phyloP scores from a whole-genome alignment of 768 basidiomycete species.

The Macrolepiota dolichaula region DNA sequence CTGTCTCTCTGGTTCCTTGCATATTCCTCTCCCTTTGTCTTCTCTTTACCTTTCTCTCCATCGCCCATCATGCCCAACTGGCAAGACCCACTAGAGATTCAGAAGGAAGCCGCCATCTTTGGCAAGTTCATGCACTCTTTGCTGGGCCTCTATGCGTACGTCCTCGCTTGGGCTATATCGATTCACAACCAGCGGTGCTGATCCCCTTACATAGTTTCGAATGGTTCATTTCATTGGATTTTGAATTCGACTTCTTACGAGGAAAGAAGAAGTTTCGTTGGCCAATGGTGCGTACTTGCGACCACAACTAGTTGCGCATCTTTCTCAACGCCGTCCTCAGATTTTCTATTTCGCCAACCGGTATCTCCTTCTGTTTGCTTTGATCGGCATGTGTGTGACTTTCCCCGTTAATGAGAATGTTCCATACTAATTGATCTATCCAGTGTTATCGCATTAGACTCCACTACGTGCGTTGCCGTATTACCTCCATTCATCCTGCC shows the following conservation, averaged over 20 bases:
- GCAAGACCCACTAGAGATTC: conserved; percentile 45
- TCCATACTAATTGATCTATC: not conserved
- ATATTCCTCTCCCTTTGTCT: not conserved
- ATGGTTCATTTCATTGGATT: conserved; percentile 56
- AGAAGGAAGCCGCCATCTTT: conserved; percentile 42
- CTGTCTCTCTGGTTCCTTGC: conserved; percentile 10
- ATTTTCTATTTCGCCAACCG: conserved; percentile 67
- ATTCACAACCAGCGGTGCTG: not conserved
- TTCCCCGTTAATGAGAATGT: not conserved
- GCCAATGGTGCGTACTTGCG: conserved; percentile 51
- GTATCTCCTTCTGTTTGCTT: conserved; percentile 59
- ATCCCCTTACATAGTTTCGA: conserved; percentile 47
- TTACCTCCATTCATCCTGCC: not conserved
- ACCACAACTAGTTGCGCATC: not conserved
- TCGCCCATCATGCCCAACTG: conserved; percentile 46
- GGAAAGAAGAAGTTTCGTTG: conserved; percentile 58
- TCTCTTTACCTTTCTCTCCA: not conserved
- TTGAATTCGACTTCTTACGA: conserved; percentile 60
- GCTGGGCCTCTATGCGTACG: conserved; percentile 54
- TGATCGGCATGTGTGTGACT: conserved; percentile 62
- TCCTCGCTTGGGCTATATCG: conserved; percentile 8
- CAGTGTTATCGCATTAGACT: conserved; percentile 52
- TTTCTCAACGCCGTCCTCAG: conserved; percentile 26
- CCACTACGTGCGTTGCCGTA: conserved; percentile 30
- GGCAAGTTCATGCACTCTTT: conserved; percentile 54